Evolutionary conservation across 495 filamentous ascomycete genomes (phyloP), one percentile per base, ranked within the genome.

Genomic region (Pseudoneurospora amorphoporcata): DNA sequence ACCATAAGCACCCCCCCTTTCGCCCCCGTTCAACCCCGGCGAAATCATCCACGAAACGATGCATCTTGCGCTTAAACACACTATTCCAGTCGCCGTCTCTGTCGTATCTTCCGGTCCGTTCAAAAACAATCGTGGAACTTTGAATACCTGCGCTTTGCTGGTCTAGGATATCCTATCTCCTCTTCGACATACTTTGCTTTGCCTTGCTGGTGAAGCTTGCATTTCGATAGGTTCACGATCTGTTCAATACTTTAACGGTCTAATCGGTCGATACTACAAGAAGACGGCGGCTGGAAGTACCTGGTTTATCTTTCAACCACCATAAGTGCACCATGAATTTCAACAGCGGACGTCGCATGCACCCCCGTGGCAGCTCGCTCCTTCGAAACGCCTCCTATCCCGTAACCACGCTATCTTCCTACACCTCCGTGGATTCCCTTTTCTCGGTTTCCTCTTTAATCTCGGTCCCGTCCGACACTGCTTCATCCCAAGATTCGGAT

Each of bases 401-500:
- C 94, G 93, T 79, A 86, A 85, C 76, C 86, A 87, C 68, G 88
- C 88, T 91, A 82, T 87, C 90, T 79, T 90, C 91, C 68, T 90
- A 88, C 73, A 86, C 90, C 78, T 92, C 91, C 40, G 90, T 35
- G 23, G 53, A 35, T 35, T 65, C 53, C 12, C 29, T 65, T 65
- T 35, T 65, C 14, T 35, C 29, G 32, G 53, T 65, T 16, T 61
- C 91, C 32, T 93, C 92, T 39, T 88, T 88, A 58, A 87, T 90
- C 71, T 94, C 93, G 6, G 87, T 94, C 75, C 95, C 93, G 85
- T 96, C 94, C 70, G 86, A 92, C 78, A 87, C 88, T 79, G 17
- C 53, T 37, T 88, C 85, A 58, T 88, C 85, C 70, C 90, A 80
- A 45, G 75, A 90, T 78, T 86, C 79, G 65, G 80, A 85, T 88